phyloP scores from a whole-genome alignment of 106 monocot genomes.

The Ottelia alismoides region DNA sequence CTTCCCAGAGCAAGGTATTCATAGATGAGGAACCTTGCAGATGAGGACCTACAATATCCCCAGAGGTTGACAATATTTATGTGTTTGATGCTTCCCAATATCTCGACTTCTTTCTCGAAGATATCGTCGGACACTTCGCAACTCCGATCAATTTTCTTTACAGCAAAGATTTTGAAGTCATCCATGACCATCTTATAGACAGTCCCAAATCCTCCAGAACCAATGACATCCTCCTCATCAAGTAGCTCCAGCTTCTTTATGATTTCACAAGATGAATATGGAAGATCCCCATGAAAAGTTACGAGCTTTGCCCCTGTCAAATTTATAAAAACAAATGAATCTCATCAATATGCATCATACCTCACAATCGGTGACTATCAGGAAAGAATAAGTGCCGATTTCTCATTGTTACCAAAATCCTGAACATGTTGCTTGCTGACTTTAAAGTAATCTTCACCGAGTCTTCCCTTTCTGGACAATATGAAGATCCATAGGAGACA shows the following conservation, averaged over 20 bases:
- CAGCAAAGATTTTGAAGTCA: slow-evolving; percentile 45
- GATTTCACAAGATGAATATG: slow-evolving; percentile 67
- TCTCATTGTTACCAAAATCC: slow-evolving; percentile 52
- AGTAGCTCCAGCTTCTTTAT: slow-evolving; percentile 73
- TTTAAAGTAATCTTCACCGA: slow-evolving; percentile 51
- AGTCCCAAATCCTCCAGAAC: slow-evolving; percentile 75
- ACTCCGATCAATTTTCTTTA: slow-evolving; percentile 79
- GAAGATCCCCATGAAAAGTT: slow-evolving; percentile 75
- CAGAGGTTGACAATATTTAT: slow-evolving; percentile 67
- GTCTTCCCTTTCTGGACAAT: slow-evolving; percentile 55
- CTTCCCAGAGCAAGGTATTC: slow-evolving; percentile 88
- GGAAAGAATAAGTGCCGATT: no score
- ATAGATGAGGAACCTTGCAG: slow-evolving; percentile 77
- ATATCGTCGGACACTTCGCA: slow-evolving; percentile 38
- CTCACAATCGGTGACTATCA: no score
- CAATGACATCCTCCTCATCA: slow-evolving; percentile 87
- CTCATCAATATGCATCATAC: no score
- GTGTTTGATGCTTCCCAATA: slow-evolving; percentile 88
- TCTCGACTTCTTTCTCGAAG: slow-evolving; percentile 69
- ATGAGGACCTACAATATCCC: slow-evolving; percentile 61
- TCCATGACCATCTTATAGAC: slow-evolving; percentile 55
- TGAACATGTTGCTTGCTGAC: slow-evolving; percentile 50
- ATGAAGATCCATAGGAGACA: slow-evolving; percentile 84
- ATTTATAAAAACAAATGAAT: no score
- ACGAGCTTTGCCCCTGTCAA: slow-evolving; percentile 62